phyloP scores from a whole-genome alignment of 2,329 filamentous ascomycete genomes.

The Fusarium bulbicola region DNA sequence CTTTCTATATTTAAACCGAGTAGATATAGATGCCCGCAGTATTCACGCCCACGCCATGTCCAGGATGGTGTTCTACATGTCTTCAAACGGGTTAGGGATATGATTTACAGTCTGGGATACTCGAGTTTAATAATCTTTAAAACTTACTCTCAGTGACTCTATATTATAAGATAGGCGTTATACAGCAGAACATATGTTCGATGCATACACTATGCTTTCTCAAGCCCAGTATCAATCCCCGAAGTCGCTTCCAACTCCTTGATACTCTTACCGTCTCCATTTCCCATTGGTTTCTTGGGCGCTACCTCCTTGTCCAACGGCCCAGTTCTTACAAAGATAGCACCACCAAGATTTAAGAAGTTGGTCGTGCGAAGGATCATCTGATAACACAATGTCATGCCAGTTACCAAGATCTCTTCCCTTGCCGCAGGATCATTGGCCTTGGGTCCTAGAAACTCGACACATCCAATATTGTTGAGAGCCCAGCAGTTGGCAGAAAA shows the following conservation, averaged over 20 bases:
- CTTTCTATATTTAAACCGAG: too few species aligned
- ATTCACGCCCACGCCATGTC: neutral
- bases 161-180: neutral
- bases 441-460: constrained; percentile 34
- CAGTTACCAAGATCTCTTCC: constrained; percentile 33
- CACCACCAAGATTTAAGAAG: constrained; percentile 25
- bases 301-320: constrained; percentile 24
- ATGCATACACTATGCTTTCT: neutral
- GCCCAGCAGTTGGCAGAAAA: constrained; percentile 28
- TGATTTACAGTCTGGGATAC: neutral
- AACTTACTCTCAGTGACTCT: neutral
- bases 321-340: constrained; percentile 24
- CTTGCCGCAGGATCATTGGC: constrained; percentile 9
- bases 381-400: constrained; percentile 30
- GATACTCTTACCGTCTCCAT: neutral
- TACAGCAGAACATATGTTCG: neutral
- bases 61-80: neutral
- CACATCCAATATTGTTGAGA: constrained; percentile 20
- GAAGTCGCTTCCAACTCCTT: neutral
- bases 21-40: neutral
- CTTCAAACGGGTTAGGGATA: rapidly evolving
- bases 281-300: neutral
- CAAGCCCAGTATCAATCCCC: neutral
- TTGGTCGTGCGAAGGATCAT: constrained; percentile 29
- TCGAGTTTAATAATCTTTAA: neutral